Percentiles rank a stretch among this genome's conserved stretches.
Evolutionary conservation across 2,329 filamentous ascomycete genomes (phyloP).

Genomic region (Helminthosporium solani): DNA sequence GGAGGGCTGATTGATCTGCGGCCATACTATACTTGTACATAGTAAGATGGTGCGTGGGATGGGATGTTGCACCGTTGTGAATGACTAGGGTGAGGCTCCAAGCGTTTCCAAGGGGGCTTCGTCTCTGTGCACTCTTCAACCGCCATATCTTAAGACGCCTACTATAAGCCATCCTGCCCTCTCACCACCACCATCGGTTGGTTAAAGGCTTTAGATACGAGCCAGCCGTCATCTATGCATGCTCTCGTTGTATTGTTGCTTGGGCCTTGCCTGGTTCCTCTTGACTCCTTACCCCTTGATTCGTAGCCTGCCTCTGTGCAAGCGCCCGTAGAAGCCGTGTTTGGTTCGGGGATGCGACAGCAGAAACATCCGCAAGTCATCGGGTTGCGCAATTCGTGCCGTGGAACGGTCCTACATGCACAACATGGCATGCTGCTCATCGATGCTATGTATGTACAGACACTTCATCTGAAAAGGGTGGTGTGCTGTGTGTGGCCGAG

Average conservation of each 20-base stretch:
- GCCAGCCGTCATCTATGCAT: neutral
- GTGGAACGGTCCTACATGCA: slow-evolving; percentile 7
- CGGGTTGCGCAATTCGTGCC: slow-evolving; percentile 4
- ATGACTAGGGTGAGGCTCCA: slow-evolving; percentile 25
- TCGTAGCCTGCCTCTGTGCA: no score
- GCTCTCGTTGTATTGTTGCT: slow-evolving; percentile 1
- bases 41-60: slow-evolving; percentile 28
- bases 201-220: neutral
- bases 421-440: slow-evolving; percentile 6
- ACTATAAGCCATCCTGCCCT: slow-evolving; percentile 1
- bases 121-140: slow-evolving; percentile 7
- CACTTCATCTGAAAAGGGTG: no score
- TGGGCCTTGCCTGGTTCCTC: slow-evolving; percentile 2
- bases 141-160: neutral
- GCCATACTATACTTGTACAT: slow-evolving; percentile 21
- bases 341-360: slow-evolving; percentile 1
- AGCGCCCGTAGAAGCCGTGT: slow-evolving; percentile 2
- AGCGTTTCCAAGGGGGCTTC: slow-evolving; percentile 17
- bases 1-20: slow-evolving; percentile 31
- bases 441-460: no score
- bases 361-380: slow-evolving; percentile 3
- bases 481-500: no score
- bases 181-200: neutral
- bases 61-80: slow-evolving; percentile 28
- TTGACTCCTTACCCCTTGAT: slow-evolving; percentile 1